Evolutionary conservation across 2,329 filamentous ascomycete species (phyloP).

Genomic region (Botrytis fragariae): DNA sequence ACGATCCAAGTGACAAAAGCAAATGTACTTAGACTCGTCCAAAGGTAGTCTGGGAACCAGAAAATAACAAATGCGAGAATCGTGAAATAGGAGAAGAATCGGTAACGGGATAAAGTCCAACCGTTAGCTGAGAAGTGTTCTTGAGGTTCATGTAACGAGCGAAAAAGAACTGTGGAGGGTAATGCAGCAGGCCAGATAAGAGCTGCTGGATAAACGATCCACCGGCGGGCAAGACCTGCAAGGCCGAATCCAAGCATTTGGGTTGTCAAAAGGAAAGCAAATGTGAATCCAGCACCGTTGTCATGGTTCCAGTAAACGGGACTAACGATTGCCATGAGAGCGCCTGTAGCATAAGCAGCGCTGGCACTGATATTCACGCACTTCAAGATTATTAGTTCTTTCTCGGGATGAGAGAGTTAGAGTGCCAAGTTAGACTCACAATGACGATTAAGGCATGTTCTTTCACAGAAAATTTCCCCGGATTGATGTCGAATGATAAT

Average conservation of each 20-base stretch:
- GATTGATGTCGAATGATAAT: slow-evolving; percentile 47
- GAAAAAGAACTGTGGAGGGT: slow-evolving; percentile 48
- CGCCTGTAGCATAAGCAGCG: slow-evolving; percentile 49
- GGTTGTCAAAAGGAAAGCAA: slow-evolving; percentile 49
- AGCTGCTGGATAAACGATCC: slow-evolving; percentile 51
- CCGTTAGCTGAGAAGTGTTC: slow-evolving; percentile 41
- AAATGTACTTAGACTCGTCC: slow-evolving; percentile 47
- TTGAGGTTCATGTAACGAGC: slow-evolving; percentile 44
- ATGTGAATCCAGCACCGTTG: slow-evolving; percentile 47
- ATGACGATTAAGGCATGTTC: slow-evolving; percentile 66
- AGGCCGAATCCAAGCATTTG: slow-evolving; percentile 57
- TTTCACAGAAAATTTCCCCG: slow-evolving; percentile 62
- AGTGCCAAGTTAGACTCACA: background rate
- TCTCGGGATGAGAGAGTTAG: background rate
- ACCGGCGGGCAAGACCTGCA: slow-evolving; percentile 49
- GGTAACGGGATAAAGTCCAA: slow-evolving; percentile 46
- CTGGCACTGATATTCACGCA: slow-evolving; percentile 34
- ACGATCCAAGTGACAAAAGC: slow-evolving; percentile 55
- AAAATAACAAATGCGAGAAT: slow-evolving; percentile 51
- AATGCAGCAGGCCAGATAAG: slow-evolving; percentile 52
- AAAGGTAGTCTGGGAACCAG: slow-evolving; percentile 52
- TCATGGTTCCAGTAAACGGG: slow-evolving; percentile 51
- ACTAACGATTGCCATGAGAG: slow-evolving; percentile 51
- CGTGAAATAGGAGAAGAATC: slow-evolving; percentile 47
- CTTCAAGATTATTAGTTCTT: slow-evolving; percentile 50